Percentiles rank a stretch among this genome's conserved stretches.
Evolutionary conservation across 2,329 filamentous ascomycete species (phyloP).

Genomic region (Cadophora luteo-olivacea): DNA sequence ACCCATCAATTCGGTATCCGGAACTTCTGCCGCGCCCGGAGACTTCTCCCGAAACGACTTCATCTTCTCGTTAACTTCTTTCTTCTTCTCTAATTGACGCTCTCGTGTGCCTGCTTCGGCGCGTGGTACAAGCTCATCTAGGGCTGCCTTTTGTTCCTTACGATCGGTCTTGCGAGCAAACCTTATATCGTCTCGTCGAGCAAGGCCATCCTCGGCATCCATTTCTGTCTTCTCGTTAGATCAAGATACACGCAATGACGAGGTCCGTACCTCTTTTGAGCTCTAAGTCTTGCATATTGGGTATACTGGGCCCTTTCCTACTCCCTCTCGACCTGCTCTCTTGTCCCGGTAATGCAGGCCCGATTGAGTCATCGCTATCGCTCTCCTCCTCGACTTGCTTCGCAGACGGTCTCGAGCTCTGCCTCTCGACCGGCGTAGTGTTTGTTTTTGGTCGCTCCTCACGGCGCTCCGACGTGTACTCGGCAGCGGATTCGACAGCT

Average conservation of each 20-base stretch:
- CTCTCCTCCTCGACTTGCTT: conserved; percentile 30
- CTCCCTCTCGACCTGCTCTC: conserved; percentile 39
- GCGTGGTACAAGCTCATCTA: conserved; percentile 83
- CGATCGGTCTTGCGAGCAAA: conserved; percentile 69
- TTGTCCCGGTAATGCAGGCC: conserved; percentile 54
- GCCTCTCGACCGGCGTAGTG: conserved; percentile 9
- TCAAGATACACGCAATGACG: conserved; percentile 18
- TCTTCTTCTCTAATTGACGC: conserved; percentile 84
- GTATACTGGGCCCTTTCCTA: conserved; percentile 65
- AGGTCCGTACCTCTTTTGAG: conserved; percentile 55
- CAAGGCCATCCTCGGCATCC: conserved; percentile 55
- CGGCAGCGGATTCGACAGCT: conserved; percentile 36
- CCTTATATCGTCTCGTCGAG: conserved; percentile 58
- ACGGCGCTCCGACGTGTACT: conserved; percentile 19
- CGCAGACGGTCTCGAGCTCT: conserved; percentile 8
- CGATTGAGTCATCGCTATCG: conserved; percentile 48
- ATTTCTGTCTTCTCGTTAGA: conserved; percentile 37
- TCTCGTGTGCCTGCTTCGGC: conserved; percentile 85
- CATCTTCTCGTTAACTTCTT: conserved; percentile 74
- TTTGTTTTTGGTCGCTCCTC: conserved; percentile 25
- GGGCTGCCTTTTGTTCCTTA: conserved; percentile 68
- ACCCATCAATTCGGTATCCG: conserved; percentile 81
- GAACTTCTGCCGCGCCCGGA: conserved; percentile 67
- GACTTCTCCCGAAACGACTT: conserved; percentile 74
- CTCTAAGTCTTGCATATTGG: conserved; percentile 76